These are phyloP conservation scores for Kluyveromyces marxianus DNA, from an alignment of 1,139 yeast genomes.

Conservation along the genomic window DNA sequence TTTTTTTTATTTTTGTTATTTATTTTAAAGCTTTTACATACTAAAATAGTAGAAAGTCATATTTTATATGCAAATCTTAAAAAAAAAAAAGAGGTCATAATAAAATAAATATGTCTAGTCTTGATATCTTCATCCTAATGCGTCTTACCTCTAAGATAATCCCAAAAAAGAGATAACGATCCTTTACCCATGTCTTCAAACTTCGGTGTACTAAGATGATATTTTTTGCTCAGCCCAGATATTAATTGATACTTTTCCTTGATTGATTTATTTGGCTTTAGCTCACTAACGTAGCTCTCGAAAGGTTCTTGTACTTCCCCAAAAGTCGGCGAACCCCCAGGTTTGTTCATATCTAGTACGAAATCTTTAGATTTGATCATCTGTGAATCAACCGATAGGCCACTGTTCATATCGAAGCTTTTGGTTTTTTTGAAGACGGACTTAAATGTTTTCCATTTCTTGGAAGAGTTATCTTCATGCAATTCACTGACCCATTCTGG, in stretches of 20 bases:
- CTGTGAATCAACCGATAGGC: slow-evolving; percentile 1
- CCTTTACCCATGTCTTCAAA: slow-evolving; percentile 5
- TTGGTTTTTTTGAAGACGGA: background rate
- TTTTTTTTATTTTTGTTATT: background rate
- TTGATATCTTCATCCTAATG: too few relatives aligned
- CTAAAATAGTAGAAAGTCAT: background rate
- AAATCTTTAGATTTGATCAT: slow-evolving; percentile 2
- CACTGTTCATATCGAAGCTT: slow-evolving; percentile 1
- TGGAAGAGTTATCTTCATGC: background rate
- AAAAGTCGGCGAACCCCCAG: slow-evolving; percentile 1
- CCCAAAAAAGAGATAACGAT: background rate
- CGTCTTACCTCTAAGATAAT: background rate
- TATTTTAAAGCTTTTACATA: background rate
- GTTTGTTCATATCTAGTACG: background rate
- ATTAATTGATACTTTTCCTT: background rate
- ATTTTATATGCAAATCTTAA: background rate
- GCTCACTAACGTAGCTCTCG: background rate
- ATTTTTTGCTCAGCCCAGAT: background rate
- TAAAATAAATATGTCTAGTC: background rate
- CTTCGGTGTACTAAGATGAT: background rate
- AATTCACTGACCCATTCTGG: slow-evolving; percentile 1
- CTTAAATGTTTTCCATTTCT: background rate
- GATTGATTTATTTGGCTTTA: background rate
- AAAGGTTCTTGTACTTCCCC: background rate
- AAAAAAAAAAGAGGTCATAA: background rate